Conservation (phyloP, 2,329 filamentous ascomycete species). For the Neonectria faginata region DNA sequence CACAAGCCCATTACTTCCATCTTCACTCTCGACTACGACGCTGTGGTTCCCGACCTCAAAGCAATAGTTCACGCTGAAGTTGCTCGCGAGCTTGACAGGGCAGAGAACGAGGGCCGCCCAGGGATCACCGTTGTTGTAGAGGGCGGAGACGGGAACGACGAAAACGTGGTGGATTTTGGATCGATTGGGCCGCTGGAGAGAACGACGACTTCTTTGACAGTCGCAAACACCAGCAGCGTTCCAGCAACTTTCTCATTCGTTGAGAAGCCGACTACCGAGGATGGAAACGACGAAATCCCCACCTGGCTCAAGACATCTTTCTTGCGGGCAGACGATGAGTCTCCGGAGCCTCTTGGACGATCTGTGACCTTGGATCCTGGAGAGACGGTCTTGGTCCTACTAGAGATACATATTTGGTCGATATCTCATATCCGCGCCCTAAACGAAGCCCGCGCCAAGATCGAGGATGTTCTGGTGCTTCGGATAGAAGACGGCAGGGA, state of each 20-base stretch:
- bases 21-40: conserved; percentile 87
- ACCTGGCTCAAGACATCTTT: conserved; percentile 80
- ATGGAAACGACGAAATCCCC: conserved; percentile 57
- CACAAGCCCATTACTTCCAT: conserved; percentile 91
- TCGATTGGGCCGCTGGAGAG: conserved; percentile 75
- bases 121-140: conserved; percentile 87
- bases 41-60: conserved; percentile 86
- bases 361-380: conserved; percentile 83
- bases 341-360: conserved; percentile 49
- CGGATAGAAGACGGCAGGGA: conserved; percentile 87
- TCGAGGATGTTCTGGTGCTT: conserved; percentile 91
- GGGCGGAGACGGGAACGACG: conserved; percentile 57
- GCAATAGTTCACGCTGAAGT: conserved; percentile 87
- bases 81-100: conserved; percentile 86
- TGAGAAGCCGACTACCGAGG: conserved; percentile 70
- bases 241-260: conserved; percentile 84
- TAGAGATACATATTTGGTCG: conserved; percentile 76
- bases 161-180: conserved; percentile 79
- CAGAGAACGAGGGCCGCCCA: conserved; percentile 90
- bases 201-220: conserved; percentile 76
- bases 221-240: conserved; percentile 92
- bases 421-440: conserved; percentile 74
- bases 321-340: conserved; percentile 55
- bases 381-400: conserved; percentile 78
- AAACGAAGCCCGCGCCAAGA: conserved; percentile 72